These are phyloP conservation scores for Penicillium maclennaniae DNA, from an alignment of 495 filamentous ascomycete species.

Conservation along the genomic window DNA sequence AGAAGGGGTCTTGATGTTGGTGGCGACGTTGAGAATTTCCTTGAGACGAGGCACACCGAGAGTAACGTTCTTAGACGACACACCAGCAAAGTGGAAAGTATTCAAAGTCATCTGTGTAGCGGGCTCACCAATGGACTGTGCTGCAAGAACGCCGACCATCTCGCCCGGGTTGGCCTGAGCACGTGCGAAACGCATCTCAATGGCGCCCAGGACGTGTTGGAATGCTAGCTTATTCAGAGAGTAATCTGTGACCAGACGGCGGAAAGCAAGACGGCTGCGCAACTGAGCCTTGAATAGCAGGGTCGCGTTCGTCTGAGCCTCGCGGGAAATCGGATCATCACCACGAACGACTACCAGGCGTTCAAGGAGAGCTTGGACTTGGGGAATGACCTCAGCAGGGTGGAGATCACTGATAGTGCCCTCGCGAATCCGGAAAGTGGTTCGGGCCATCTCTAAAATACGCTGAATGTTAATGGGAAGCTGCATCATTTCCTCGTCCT, in stretches of 20 bases:
- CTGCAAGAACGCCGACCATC: constrained; percentile 97
- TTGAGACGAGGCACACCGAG: constrained; percentile 98
- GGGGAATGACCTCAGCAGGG: constrained; percentile 82
- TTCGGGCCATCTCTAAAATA: constrained; percentile 84
- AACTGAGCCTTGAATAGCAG: constrained; percentile 87
- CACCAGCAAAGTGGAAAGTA: constrained; percentile 99
- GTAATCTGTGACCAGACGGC: constrained; percentile 77
- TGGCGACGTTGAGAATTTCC: constrained; percentile 97
- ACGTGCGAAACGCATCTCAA: constrained; percentile 79
- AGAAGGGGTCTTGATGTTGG: constrained; percentile 96
- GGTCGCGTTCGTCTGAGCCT: constrained; percentile 86
- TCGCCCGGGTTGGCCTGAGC: constrained; percentile 85
- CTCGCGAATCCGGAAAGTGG: constrained; percentile 85
- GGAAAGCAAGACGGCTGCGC: constrained; percentile 86
- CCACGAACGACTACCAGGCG: constrained; percentile 81
- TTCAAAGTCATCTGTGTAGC: constrained; percentile 99
- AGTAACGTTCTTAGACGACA: constrained; percentile 98
- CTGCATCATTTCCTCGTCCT: constrained; percentile 77
- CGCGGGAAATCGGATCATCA: constrained; percentile 70
- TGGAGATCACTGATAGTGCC: constrained; percentile 81
- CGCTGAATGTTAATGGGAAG: constrained; percentile 87
- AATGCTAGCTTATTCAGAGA: constrained; percentile 89
- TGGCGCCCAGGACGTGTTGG: constrained; percentile 84
- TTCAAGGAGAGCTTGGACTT: constrained; percentile 70
- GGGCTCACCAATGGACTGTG: constrained; percentile 97